phyloP scores from a whole-genome alignment of 148 eudicot species.

The Fagopyrum esculentum region DNA sequence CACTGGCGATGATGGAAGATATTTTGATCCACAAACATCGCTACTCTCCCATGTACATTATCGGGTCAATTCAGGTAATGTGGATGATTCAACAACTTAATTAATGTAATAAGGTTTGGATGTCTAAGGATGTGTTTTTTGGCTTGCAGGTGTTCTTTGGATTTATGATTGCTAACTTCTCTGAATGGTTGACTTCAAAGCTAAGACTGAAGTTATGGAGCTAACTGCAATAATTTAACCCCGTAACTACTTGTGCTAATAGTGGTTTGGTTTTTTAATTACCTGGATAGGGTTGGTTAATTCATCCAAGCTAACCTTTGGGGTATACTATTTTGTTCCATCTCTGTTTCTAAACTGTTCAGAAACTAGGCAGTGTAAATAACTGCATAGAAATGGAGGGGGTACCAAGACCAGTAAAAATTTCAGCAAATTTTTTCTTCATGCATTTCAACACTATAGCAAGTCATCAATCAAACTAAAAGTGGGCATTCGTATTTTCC shows the following conservation, averaged over 20 bases:
- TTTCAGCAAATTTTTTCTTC: neutral
- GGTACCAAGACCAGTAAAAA: neutral
- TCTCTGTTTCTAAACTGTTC: neutral
- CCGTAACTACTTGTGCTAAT: conserved; percentile 5
- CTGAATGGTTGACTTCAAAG: conserved; percentile 31
- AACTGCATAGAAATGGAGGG: neutral
- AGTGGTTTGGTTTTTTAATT: neutral
- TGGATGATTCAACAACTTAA: neutral
- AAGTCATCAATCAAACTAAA: neutral
- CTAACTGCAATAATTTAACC: conserved; percentile 9
- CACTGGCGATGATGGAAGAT: conserved; percentile 25
- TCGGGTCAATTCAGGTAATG: conserved; percentile 19
- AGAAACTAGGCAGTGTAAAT: conserved; percentile 6
- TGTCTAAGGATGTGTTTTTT: neutral
- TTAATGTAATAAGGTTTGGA: neutral
- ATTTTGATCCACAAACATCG: conserved; percentile 21
- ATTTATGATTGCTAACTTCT: conserved; percentile 25
- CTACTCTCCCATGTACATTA: conserved; percentile 22
- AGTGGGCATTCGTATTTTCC: neutral
- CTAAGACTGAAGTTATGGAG: conserved; percentile 17
- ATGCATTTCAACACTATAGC: neutral
- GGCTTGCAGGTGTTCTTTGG: conserved; percentile 30
- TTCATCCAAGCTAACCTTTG: neutral
- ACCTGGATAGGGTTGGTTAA: conserved; percentile 7
- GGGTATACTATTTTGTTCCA: neutral